These are phyloP conservation scores for Beta corolliflora DNA, from an alignment of 179 eudicot species.

Conservation along the genomic window DNA sequence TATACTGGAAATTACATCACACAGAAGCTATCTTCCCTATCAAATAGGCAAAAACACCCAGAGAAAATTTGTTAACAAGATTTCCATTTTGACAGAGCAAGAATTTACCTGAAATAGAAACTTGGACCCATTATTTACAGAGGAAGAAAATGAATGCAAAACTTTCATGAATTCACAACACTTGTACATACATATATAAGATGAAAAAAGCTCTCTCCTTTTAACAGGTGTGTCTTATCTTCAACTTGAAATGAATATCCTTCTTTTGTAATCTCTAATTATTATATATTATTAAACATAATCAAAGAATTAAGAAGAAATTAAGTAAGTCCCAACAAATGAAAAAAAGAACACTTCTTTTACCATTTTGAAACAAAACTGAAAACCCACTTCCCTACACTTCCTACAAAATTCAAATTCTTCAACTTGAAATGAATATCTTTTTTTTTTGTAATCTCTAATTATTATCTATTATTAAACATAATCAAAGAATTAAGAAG, in stretches of 20 bases:
- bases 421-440: too few species aligned
- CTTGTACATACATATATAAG: neutral
- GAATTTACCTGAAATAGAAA: conserved; percentile 19
- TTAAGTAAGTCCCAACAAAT: neutral
- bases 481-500: too few species aligned
- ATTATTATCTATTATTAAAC: too few species aligned
- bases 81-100: neutral
- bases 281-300: too few species aligned
- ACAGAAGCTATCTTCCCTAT: conserved; percentile 11
- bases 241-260: neutral
- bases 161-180: conserved; percentile 10
- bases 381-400: neutral
- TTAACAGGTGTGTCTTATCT: neutral
- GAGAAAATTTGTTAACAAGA: neutral
- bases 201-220: neutral
- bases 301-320: conserved; percentile 7
- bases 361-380: neutral
- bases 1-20: conserved; percentile 20
- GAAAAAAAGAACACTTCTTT: conserved; percentile 6
- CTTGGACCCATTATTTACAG: neutral
- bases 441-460: too few species aligned
- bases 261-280: neutral
- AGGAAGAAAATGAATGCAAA: neutral
- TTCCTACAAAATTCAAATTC: neutral
- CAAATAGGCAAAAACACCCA: conserved; percentile 9